Base-by-base conservation (phyloP, 139 green algal genomes). In the Chlorella sp. region DNA sequence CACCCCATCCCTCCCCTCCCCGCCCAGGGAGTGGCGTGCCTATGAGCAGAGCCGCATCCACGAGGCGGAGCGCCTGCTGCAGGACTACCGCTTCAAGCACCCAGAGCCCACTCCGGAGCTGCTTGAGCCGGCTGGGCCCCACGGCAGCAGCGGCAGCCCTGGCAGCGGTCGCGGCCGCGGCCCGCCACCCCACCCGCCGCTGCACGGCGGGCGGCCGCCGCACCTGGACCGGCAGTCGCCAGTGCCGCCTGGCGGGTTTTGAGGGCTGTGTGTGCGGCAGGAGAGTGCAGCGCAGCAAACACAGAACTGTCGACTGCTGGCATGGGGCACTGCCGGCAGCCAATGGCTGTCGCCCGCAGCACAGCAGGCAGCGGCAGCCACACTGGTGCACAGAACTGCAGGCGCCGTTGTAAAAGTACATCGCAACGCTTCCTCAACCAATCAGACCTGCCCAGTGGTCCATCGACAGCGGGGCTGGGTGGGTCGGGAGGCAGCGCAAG, bases 11-110 rank as follows among this genome's bases (percentile, higher is more conserved):
- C 63, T 38, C 25, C 63, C 63, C 6, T 15, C 36, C 16, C 68
- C 32, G 51, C 68, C 67, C 56, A 44, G 9, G 30, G 80, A 83
- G 39, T 89, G 79, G 79, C 81, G 80, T 0, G 11, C 38, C 9
- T 89, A 65, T n/a, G 85, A 89, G 71, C 56, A 78, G 60, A 47
- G 30, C 47, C 81, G 85, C 25, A 41, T 86, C 30, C 39, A 38
- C 0, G 80, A 75, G 41, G 85, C 85, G 2, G 80, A 87, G 68
- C 36, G 65, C 26, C 57, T 89, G n/a, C 78, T 89, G 57, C n/a
- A 57, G 4, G 63, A 85, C 15, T 78, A 84, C 39, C 4, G 57
- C 4, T 21, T 32, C 38, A 73, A 81, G 68, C 60, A 81, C 68
- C 76, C 76, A n/a, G 38, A 44, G 70, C 20, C 16, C 30, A 4